Conservation (phyloP, 352 stramenopile genomes). For the Phytophthora crassamura region DNA sequence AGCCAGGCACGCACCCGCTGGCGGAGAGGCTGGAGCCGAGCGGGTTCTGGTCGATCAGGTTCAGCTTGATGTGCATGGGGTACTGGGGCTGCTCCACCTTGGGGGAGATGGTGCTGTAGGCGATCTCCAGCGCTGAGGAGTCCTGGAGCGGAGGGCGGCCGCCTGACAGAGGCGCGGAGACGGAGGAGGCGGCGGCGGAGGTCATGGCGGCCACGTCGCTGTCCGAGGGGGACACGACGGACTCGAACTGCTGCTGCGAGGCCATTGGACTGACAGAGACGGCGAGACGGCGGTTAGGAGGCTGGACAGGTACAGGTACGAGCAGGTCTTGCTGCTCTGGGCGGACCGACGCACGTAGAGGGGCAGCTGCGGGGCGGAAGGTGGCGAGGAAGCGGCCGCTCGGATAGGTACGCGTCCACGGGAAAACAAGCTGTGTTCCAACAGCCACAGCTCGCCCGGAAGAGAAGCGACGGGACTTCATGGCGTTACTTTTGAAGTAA, state of each 20-base stretch:
- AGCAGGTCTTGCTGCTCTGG: not conserved
- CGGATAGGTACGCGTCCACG: constrained; percentile 1
- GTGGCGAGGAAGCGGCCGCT: constrained; percentile 24
- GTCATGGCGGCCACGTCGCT: constrained; percentile 9
- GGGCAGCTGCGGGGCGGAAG: constrained; percentile 37
- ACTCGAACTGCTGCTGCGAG: constrained; percentile 33
- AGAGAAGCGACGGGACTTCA: constrained; percentile 14
- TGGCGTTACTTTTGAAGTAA: constrained; percentile 16
- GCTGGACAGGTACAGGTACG: constrained; percentile 11
- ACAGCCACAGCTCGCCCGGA: not conserved
- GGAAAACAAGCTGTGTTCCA: constrained; percentile 19
- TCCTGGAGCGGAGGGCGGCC: constrained; percentile 36
- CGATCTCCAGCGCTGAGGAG: constrained; percentile 67
- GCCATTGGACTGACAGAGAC: constrained; percentile 18
- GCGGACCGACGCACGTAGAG: not conserved
- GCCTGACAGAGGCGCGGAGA: constrained; percentile 11
- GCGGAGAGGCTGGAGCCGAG: constrained; percentile 52
- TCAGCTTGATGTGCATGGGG: constrained; percentile 88
- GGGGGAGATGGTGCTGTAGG: constrained; percentile 83
- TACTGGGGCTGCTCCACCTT: constrained; percentile 63
- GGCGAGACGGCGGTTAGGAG: constrained; percentile 3
- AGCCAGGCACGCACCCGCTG: constrained; percentile 35
- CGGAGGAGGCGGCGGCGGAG: constrained; percentile 3
- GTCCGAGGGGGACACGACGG: constrained; percentile 11
- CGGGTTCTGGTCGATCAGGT: constrained; percentile 78